These are phyloP conservation scores for Fragilariopsis cylindrus DNA, from an alignment of 108 stramenopile species.

Conservation along the genomic window DNA sequence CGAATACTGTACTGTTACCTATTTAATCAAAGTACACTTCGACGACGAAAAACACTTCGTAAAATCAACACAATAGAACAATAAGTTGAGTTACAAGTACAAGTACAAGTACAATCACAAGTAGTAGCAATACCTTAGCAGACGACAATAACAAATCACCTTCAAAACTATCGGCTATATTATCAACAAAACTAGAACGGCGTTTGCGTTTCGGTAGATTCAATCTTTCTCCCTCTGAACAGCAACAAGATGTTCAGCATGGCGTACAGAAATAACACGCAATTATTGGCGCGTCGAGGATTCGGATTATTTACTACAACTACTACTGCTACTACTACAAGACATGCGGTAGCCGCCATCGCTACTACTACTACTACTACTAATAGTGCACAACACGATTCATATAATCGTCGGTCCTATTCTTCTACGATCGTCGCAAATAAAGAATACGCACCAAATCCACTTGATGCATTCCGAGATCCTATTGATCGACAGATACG, in stretches of 20 bases:
- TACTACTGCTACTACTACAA: background rate
- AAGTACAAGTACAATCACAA: too few species aligned
- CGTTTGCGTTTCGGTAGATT: too few species aligned
- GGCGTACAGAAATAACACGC: constrained; percentile 2
- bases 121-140: too few species aligned
- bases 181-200: too few species aligned
- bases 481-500: constrained; percentile 60
- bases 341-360: background rate
- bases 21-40: too few species aligned
- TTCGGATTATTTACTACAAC: constrained; percentile 1
- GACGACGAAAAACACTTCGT: too few species aligned
- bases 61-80: too few species aligned
- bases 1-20: too few species aligned
- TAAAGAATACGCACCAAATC: constrained; percentile 29
- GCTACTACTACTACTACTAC: background rate
- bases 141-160: too few species aligned
- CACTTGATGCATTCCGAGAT: constrained; percentile 83
- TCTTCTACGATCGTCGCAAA: background rate
- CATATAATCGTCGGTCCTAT: background rate
- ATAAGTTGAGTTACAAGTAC: too few species aligned
- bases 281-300: background rate
- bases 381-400: background rate
- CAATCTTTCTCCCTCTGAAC: too few species aligned
- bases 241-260: background rate
- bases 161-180: too few species aligned